Base-by-base conservation (phyloP, 176 grass and related monocot genomes). In the Puya raimondii region DNA sequence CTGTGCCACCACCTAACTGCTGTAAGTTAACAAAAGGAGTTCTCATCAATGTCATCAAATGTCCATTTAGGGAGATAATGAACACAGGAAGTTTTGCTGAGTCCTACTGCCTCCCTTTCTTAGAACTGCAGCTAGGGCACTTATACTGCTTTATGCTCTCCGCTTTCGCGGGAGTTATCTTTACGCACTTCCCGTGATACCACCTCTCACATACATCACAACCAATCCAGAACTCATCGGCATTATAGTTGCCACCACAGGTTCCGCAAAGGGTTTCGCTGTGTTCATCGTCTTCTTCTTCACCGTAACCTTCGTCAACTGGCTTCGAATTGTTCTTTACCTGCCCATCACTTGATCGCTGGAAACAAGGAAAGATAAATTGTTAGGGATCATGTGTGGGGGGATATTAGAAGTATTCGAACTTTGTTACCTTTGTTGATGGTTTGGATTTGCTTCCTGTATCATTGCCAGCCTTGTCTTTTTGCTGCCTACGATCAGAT, bases 131-230 rank as follows among this genome's bases (percentile, higher is more conserved):
- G 79, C 80, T 90, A 1, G 95, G 95, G 78, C 95, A 99, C 74
- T 99, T 99, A 56, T 99, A 99, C 69, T 99, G 95, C 75, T 93
- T 99, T 80, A 99, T 99, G 71, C 86, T 93, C 16, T 99, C 90
- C 1, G 95, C 95, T 82, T 99, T 99, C 0, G 82, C 87, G 6
- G 94, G 94, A 53, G 87, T 99, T 75, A 93, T 93, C 87, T 93
- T 99, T 74, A 99, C 94, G 8, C 94, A 93, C 70, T 99, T 99
- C 21, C 94, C 94, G 4, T 99, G 94, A 29, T 87, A 99, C 94
- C 94, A 99, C 77, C 79, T 89, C 70, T 93, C 89, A 1, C 94
- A 99, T 42, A 91, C 64, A n/a, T 99, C 94, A 9, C 94, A 97
- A 1, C 89, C 87, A 1, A 93, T 99, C 94, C 94, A 93, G 70